Evolutionary conservation across 257 asterid genomes (phyloP).

Genomic region (Plantago elongata): DNA sequence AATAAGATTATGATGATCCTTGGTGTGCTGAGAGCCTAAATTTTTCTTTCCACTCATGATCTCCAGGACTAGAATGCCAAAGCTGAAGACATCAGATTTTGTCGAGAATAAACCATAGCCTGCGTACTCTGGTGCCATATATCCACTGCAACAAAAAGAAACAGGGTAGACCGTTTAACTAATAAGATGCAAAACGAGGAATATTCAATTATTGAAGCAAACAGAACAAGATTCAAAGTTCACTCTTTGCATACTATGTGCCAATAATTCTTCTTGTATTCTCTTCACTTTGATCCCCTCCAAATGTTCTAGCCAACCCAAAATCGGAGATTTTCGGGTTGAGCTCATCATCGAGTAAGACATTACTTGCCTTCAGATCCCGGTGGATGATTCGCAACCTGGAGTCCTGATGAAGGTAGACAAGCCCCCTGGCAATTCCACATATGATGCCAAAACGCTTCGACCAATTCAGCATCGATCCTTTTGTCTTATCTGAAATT

Average conservation of each 20-base stretch:
- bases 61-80: constrained; percentile 27
- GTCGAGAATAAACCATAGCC: constrained; percentile 19
- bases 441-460: constrained; percentile 20
- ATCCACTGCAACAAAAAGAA: constrained; percentile 17
- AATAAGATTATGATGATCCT: constrained; percentile 20
- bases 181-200: background rate
- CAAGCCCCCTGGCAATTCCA: constrained; percentile 26
- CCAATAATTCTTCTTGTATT: constrained; percentile 22
- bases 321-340: constrained; percentile 21
- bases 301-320: constrained; percentile 25
- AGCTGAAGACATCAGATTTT: constrained; percentile 29
- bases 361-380: constrained; percentile 24
- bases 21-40: constrained; percentile 12
- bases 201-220: background rate
- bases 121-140: constrained; percentile 30
- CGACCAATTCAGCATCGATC: constrained; percentile 13
- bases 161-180: background rate
- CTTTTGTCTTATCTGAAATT: constrained; percentile 14
- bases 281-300: constrained; percentile 16
- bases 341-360: constrained; percentile 19
- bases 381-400: constrained; percentile 23
- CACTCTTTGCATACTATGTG: constrained; percentile 18
- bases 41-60: constrained; percentile 29
- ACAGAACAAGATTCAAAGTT: background rate
- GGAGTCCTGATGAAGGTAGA: constrained; percentile 26